Base-by-base conservation (phyloP, 495 filamentous ascomycete genomes). In the Aspergillus baeticus region DNA sequence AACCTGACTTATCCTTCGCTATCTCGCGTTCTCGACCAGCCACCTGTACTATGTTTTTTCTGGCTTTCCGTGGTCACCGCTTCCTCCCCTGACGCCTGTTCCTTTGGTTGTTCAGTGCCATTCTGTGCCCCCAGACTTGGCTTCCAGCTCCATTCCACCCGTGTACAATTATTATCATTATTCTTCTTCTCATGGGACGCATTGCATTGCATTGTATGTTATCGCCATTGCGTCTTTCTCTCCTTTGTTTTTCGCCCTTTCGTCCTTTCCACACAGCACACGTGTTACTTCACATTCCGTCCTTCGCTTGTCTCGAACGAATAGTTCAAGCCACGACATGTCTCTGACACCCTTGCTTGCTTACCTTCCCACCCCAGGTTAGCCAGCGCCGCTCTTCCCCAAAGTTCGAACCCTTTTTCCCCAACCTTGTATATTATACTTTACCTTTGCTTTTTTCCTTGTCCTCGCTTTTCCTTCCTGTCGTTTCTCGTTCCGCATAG, bases 401-500 rank as follows among this genome's bases (percentile, higher is more conserved):
- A n/a, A 49, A 22, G 20, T 54, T 23, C 20, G 4, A 14, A 23
- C 41, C 22, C 49, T 26, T 21, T n/a, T 54, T 23, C 36, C 51
- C 33, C 51, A 42, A 45, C 44, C 22, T 42, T 51, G 46, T 51
- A 51, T 56, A 51, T 53, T 47, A 46, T 54, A 29, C 41, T 48
- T 53, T 48, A 36, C 21, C 10, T 54, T 62, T 54, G 37, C 33
- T 52, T 55, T 52, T 45, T 58, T 10, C 8, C 14, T 10, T 20
- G n/a, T 31, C 23, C 18, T 29, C 26, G 26, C 26, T 29, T 29
- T 29, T 29, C 26, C 26, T 29, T 29, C 26, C 26, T 29, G 26
- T 29, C 26, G 26, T 29, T 37, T 54, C 38, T 54, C 47, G 22
- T 59, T 65, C 49, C 51, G 63, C 63, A 62, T 66, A 63, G 63